phyloP scores from a whole-genome alignment of 139 green algal species.

The Eudorina sp. region DNA sequence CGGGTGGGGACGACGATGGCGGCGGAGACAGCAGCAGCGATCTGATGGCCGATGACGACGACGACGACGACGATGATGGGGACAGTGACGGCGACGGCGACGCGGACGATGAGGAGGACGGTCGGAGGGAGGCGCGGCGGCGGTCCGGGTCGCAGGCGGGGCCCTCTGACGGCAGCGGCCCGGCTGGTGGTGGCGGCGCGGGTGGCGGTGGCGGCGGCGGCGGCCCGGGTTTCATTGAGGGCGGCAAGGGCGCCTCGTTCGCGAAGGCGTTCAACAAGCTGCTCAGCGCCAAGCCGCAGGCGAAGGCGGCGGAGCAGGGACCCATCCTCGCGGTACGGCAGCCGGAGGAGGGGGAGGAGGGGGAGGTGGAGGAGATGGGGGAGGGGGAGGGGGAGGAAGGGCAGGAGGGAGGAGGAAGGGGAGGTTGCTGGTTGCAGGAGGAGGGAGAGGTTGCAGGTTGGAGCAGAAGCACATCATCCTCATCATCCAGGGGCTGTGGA shows the following conservation, averaged over 20 bases:
- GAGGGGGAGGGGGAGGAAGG: too few relatives aligned
- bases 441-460: too few relatives aligned
- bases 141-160: constrained; percentile 30
- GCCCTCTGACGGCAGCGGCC: background rate
- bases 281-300: constrained; percentile 59
- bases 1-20: background rate
- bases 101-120: constrained; percentile 8
- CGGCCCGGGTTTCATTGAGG: constrained; percentile 72
- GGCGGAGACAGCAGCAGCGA: background rate
- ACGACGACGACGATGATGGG: constrained; percentile 38
- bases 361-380: too few relatives aligned
- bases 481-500: too few relatives aligned
- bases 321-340: constrained; percentile 61
- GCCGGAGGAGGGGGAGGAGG: too few relatives aligned
- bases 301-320: constrained; percentile 27
- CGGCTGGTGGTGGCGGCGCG: background rate
- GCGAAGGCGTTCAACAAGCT: constrained; percentile 84
- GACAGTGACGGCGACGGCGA: constrained; percentile 45
- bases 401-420: too few relatives aligned
- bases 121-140: constrained; percentile 22
- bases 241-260: constrained; percentile 76
- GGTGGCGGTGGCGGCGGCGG: constrained; percentile 11
- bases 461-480: too few relatives aligned
- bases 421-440: too few relatives aligned
- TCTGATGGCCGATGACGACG: constrained; percentile 45